Percentiles rank a stretch among this genome's conserved stretches.
phyloP scores from a whole-genome alignment of 495 filamentous ascomycete species.

The Apiosordaria backusii region DNA sequence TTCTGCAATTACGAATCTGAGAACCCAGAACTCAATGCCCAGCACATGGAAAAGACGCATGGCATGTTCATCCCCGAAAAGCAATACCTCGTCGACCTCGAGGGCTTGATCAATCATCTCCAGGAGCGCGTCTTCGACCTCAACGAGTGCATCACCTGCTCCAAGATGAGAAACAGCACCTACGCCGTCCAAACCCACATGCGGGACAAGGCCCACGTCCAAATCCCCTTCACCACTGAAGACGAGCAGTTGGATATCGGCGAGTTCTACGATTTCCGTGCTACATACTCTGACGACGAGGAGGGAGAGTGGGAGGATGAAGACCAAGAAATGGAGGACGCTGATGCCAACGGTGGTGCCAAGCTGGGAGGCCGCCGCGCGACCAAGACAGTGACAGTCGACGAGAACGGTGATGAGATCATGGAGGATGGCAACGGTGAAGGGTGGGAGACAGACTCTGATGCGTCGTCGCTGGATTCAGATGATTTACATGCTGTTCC shows the following conservation, averaged over 20 bases:
- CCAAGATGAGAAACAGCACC: constrained; percentile 67
- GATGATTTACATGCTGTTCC: constrained; percentile 70
- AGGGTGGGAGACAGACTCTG: constrained; percentile 87
- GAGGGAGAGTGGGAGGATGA: constrained; percentile 66
- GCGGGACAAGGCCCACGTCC: constrained; percentile 94
- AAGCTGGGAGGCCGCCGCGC: constrained; percentile 53
- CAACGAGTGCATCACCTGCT: constrained; percentile 74
- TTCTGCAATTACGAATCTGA: constrained; percentile 86
- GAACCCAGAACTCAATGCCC: constrained; percentile 65
- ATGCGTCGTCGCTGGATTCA: constrained; percentile 75
- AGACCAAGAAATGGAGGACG: constrained; percentile 54
- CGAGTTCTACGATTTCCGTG: constrained; percentile 96
- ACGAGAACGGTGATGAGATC: constrained; percentile 43
- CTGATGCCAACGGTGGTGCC: constrained; percentile 53
- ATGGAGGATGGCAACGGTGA: constrained; percentile 28
- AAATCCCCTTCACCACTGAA: constrained; percentile 86
- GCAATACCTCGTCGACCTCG: constrained; percentile 71
- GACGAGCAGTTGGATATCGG: constrained; percentile 92
- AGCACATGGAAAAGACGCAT: constrained; percentile 88
- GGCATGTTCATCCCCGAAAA: constrained; percentile 95
- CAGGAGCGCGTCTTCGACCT: constrained; percentile 74
- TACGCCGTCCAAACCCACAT: constrained; percentile 88
- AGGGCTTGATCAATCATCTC: constrained; percentile 70
- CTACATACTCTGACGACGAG: constrained; percentile 77
- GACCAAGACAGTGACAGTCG: constrained; percentile 37